Conservation (phyloP, 257 asterid species). For the Plectranthus barbatus region DNA sequence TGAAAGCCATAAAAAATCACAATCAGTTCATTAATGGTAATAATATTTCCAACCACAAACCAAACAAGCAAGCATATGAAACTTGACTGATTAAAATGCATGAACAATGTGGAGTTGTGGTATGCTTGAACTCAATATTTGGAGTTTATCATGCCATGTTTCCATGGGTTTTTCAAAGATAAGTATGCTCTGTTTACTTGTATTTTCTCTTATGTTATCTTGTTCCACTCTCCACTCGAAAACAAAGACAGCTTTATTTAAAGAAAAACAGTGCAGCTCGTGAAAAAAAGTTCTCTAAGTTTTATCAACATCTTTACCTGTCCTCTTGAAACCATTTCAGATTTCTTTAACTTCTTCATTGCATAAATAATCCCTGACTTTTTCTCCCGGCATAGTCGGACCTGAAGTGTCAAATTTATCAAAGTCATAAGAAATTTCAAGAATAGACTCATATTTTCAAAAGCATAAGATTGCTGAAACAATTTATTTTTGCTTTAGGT, state of each 20-base stretch:
- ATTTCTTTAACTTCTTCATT: constrained; percentile 95
- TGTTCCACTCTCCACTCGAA: neutral
- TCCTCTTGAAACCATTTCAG: constrained; percentile 97
- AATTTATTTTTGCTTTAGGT: neutral
- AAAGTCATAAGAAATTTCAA: neutral
- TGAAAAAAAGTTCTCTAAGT: neutral
- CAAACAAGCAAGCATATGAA: neutral
- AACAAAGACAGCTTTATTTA: neutral
- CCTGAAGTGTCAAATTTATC: constrained; percentile 40
- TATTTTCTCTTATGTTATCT: neutral
- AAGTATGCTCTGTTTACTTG: neutral
- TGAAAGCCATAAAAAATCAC: neutral
- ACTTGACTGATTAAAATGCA: neutral
- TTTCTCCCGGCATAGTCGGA: constrained; percentile 83
- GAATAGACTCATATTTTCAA: neutral
- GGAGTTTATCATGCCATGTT: neutral
- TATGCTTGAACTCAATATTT: neutral
- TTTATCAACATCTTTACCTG: constrained; percentile 49
- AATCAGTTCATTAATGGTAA: constrained; percentile 6
- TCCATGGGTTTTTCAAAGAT: neutral
- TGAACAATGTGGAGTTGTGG: neutral
- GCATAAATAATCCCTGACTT: constrained; percentile 95
- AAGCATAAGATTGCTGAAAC: neutral
- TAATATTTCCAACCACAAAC: neutral
- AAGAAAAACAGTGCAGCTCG: neutral